These are phyloP conservation scores for Biscogniauxia mediterranea DNA, from an alignment of 2,329 filamentous ascomycete genomes.

Conservation along the genomic window DNA sequence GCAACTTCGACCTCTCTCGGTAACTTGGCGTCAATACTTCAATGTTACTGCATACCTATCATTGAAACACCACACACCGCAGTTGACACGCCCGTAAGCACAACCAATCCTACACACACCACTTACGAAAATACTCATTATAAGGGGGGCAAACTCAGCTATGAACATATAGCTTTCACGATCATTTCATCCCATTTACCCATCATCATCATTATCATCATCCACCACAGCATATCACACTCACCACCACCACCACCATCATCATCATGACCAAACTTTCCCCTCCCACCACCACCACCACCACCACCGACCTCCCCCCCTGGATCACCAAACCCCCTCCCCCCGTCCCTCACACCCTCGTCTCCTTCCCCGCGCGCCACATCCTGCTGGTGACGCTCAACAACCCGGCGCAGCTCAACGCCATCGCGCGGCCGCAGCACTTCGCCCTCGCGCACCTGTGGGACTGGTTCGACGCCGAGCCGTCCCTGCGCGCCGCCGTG, in stretches of 20 bases:
- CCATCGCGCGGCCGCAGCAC: constrained; percentile 50
- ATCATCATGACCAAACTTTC: constrained; percentile 17
- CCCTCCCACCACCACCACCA: constrained; percentile 4
- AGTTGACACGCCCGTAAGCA: no score
- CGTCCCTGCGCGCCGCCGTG: constrained; percentile 58
- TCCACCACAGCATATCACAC: neutral
- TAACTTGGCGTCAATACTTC: no score
- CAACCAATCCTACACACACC: no score
- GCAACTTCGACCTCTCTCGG: no score
- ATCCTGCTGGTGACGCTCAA: constrained; percentile 60
- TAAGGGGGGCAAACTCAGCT: no score
- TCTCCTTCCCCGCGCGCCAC: constrained; percentile 53
- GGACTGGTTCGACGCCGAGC: constrained; percentile 63
- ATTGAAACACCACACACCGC: no score
- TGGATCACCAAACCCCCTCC: constrained; percentile 40
- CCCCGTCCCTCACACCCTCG: constrained; percentile 37
- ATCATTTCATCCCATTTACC: neutral
- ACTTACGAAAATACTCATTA: no score
- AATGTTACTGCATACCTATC: no score
- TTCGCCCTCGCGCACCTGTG: constrained; percentile 48
- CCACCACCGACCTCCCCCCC: constrained; percentile 20
- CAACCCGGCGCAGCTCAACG: constrained; percentile 57
- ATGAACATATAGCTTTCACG: no score
- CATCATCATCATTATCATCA: neutral
- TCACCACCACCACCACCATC: neutral